Conservation (phyloP, 2,329 filamentous ascomycete genomes). For the Fusarium keratoplasticum region DNA sequence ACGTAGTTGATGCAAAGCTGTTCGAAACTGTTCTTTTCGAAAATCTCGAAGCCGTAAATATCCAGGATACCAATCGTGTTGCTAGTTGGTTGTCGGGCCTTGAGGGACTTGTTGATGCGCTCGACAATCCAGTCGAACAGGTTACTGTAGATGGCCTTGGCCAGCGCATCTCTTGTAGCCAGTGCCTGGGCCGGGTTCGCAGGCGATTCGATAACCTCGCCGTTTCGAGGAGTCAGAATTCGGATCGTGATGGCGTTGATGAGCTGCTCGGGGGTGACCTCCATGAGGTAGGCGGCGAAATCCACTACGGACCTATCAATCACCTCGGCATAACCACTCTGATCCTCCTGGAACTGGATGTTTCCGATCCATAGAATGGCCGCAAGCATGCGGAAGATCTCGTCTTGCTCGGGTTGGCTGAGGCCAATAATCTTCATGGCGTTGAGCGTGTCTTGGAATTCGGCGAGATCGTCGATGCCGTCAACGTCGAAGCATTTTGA, state of each 20-base stretch:
- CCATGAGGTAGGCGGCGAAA: conserved; percentile 92
- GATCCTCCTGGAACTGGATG: conserved; percentile 89
- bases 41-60: conserved; percentile 99
- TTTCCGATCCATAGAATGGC: conserved; percentile 96
- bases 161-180: conserved; percentile 88
- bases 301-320: conserved; percentile 91
- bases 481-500: conserved; percentile 96
- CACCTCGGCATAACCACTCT: conserved; percentile 88
- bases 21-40: conserved; percentile 98
- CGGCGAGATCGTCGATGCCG: conserved; percentile 90
- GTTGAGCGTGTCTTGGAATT: conserved; percentile 89
- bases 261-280: conserved; percentile 83
- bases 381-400: conserved; percentile 95
- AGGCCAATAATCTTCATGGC: conserved; percentile 97
- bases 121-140: conserved; percentile 99
- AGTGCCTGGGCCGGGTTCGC: conserved; percentile 88
- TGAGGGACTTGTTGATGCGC: conserved; percentile 88
- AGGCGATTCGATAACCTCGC: conserved; percentile 78
- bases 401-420: conserved; percentile 88
- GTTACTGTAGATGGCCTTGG: conserved; percentile 97
- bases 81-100: conserved; percentile 77
- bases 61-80: conserved; percentile 97
- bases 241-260: conserved; percentile 90
- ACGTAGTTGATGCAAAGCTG: conserved; percentile 99
- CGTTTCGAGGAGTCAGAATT: conserved; percentile 77